Evolutionary conservation across 2,329 filamentous ascomycete species (phyloP), one percentile per base, ranked within the genome.

Genomic region (Teratosphaeria destructans): DNA sequence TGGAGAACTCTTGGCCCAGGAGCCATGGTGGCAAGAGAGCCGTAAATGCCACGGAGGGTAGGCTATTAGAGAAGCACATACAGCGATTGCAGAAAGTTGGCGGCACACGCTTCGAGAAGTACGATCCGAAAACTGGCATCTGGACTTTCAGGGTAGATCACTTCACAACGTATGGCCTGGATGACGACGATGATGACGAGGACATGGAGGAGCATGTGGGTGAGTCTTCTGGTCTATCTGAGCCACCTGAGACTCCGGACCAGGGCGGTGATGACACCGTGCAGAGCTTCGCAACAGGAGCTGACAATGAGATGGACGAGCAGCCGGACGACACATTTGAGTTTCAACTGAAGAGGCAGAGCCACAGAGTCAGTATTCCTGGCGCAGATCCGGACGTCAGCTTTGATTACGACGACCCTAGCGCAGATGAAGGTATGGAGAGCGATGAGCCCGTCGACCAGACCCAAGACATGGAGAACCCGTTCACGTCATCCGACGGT

Each of bases 91-190:
- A 85, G 78, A 84, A 82, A 60, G 90, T 96, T 43, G 77, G 79
- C 8, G 87, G 90, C 71, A 97, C 94, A 0, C 84, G 85, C 3
- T 97, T 96, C 68, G 80, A 92, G 67, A 81, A 81, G 67, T 99
- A 96, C 73, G 83, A 95, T 64, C 79, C 81, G 60, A 81, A 89
- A 1, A 91, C 85, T 57, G 94, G 93, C 57, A 82, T 89, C 54
- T 99, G 95, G 95, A 83, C 84, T 14, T 99, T 99, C 77, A 85
- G 80, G 10, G 94, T 99, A n/a, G 86, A 93, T 69, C 94, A 99
- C 74, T 99, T 95, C 73, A 97, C 93, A 1, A 96, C 91, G 1
- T 99, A 99, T 71, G 92, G 89, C 49, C 81, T 97, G 58, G 88
- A 93, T 64, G 90, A 89, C 49, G 76, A 76, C 52, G 77, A 81